phyloP scores from a whole-genome alignment of 768 basidiomycete genomes.

The Tylopilus balloui region DNA sequence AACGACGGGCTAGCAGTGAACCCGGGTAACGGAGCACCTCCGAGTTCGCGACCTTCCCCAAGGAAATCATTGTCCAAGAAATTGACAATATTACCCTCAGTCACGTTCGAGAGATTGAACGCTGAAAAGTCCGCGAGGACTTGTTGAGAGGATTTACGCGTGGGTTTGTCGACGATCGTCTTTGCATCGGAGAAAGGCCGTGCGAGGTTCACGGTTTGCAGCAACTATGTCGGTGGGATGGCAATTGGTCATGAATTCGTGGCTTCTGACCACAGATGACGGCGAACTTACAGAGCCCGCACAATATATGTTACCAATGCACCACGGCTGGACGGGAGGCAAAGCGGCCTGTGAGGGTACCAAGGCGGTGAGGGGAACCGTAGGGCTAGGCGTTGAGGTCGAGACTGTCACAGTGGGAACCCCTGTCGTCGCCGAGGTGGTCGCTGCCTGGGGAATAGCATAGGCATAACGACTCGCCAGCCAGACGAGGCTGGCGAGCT shows the following conservation, averaged over 20 bases:
- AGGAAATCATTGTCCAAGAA: conserved; percentile 75
- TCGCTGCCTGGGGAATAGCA: conserved; percentile 17
- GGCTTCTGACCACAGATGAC: no score
- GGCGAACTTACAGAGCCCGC: conserved; percentile 55
- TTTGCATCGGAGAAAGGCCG: conserved; percentile 74
- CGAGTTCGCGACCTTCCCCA: conserved; percentile 83
- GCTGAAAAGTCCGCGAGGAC: conserved; percentile 67
- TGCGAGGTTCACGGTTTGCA: conserved; percentile 85
- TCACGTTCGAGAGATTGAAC: conserved; percentile 38
- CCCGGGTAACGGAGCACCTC: conserved; percentile 53
- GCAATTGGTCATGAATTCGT: not conserved
- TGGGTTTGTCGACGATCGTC: conserved; percentile 89
- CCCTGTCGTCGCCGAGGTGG: conserved; percentile 15
- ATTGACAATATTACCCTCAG: conserved; percentile 57
- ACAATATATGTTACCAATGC: conserved; percentile 74
- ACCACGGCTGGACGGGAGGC: conserved; percentile 75
- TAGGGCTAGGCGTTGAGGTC: conserved; percentile 63
- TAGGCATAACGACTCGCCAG: conserved; percentile 8
- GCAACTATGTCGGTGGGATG: conserved; percentile 40
- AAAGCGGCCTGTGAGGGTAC: conserved; percentile 62
- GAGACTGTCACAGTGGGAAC: conserved; percentile 41
- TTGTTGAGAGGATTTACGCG: conserved; percentile 54
- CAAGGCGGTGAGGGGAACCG: conserved; percentile 45
- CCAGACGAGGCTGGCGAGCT: conserved; percentile 12
- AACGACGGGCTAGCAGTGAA: conserved; percentile 65